Percentiles rank a stretch among this genome's conserved stretches.
phyloP scores from a whole-genome alignment of 345 rosid genomes.

The Hevea brasiliensis region DNA sequence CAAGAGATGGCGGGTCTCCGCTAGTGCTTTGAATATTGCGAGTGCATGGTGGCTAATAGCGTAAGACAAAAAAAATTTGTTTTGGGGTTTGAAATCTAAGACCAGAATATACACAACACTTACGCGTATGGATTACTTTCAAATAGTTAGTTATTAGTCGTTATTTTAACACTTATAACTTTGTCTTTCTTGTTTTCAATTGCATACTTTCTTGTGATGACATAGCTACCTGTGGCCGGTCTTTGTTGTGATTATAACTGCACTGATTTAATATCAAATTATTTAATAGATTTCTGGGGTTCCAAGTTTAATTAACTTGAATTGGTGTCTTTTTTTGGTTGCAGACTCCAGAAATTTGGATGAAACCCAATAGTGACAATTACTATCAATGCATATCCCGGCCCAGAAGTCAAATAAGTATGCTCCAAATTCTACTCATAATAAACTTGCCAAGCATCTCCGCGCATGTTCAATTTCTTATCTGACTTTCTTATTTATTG shows the following conservation, averaged over 20 bases:
- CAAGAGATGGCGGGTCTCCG: slow-evolving; percentile 18
- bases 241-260: too few species aligned
- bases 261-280: too few species aligned
- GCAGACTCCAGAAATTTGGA: slow-evolving; percentile 89
- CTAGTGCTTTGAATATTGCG: slow-evolving; percentile 22
- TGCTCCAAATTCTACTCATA: slow-evolving; percentile 12
- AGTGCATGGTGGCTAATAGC: background rate
- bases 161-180: too few species aligned
- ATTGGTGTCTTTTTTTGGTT: background rate
- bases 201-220: too few species aligned
- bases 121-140: background rate
- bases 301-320: too few species aligned
- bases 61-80: too few species aligned
- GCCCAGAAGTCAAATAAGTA: slow-evolving; percentile 58
- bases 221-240: too few species aligned
- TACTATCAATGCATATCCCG: slow-evolving; percentile 63
- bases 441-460: background rate
- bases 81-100: background rate
- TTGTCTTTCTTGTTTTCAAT: too few species aligned
- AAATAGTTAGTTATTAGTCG: too few species aligned
- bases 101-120: too few species aligned
- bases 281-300: too few species aligned
- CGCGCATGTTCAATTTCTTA: background rate
- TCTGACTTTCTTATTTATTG: background rate
- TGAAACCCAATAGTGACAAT: slow-evolving; percentile 70